Base-by-base conservation (phyloP, 2,329 filamentous ascomycete genomes). In the Microcyclosporella mali region DNA sequence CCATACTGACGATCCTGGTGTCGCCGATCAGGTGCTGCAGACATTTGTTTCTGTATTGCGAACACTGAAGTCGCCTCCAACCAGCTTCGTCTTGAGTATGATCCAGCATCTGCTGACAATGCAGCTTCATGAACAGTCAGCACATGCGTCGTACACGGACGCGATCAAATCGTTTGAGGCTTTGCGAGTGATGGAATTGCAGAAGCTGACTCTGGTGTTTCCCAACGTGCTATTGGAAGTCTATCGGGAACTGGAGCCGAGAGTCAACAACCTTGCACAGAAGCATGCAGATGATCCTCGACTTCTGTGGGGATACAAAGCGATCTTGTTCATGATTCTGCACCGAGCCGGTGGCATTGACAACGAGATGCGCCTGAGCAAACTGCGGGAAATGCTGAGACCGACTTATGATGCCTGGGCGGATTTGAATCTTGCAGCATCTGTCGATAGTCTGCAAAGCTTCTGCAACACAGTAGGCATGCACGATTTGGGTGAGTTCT, bases 311-410 rank as follows among this genome's bases (percentile, higher is more conserved):
- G 87, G 89, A 1, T 89, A 94, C 57, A 85, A 82, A 55, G 90
- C 88, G 8, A 90, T 97, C 50, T 73, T 97, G 1, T 94, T 98
- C 62, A 92, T 94, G 46, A 92, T 98, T 49, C 83, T 84, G 56
- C 90, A 97, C 65, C 87, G 92, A 46, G 82, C 88, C 28, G 82
- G 75, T 16, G 81, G 80, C 33, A 74, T 97, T 27, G 83, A 94
- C 52, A 74, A 77, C 14, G 72, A 73, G n/a, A 67, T 79, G 28
- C 85, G 89, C 46, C 73, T 89, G 40, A 72, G 79, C 43, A 83
- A 87, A 45, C 70, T 98, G 21, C 71, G 79, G 42, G 75, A 77
- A 11, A 95, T 97, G 62, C 74, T 97, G 37, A 75, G 83, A n/a
- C 88, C 89, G 1, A 81, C 97, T 17, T 83, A 83, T 52, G 71